Evolutionary conservation across 2,329 filamentous ascomycete species (phyloP).

Genomic region (Calonectria ilicicola): DNA sequence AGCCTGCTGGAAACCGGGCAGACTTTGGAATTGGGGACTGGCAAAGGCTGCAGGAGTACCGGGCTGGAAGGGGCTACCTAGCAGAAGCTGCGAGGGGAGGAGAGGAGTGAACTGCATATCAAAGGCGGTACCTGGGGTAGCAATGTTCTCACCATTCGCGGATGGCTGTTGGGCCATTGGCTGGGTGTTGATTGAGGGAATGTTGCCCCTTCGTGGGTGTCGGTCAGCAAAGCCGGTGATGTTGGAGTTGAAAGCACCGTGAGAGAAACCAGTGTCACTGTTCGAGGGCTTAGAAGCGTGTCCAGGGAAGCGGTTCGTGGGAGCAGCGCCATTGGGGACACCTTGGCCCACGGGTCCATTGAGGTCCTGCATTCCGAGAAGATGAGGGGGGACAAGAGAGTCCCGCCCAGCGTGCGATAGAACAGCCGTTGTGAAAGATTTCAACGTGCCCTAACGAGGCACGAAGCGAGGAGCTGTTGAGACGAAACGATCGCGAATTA

Average conservation of each 20-base stretch:
- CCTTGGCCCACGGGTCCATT: conserved; percentile 68
- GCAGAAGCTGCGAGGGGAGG: conserved; percentile 91
- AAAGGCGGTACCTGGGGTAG: conserved; percentile 87
- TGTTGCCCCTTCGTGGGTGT: conserved; percentile 85
- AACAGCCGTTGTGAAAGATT: conserved; percentile 82
- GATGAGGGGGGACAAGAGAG: conserved; percentile 87
- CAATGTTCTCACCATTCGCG: conserved; percentile 77
- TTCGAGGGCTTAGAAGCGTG: conserved; percentile 85
- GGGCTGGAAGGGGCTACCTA: conserved; percentile 96
- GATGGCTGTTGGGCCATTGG: conserved; percentile 61
- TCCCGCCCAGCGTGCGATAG: conserved; percentile 83
- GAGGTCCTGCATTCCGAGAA: conserved; percentile 93
- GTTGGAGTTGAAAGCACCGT: conserved; percentile 91
- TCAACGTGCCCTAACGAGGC: conserved; percentile 62
- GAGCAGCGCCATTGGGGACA: conserved; percentile 51
- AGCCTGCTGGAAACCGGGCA: conserved; percentile 78
- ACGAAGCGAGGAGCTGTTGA: conserved; percentile 33
- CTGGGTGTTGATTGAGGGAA: conserved; percentile 93
- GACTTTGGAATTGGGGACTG: conserved; percentile 90
- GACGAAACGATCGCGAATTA: conserved; percentile 23
- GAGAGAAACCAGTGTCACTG: conserved; percentile 90
- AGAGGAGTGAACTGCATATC: conserved; percentile 99
- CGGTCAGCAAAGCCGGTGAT: conserved; percentile 87
- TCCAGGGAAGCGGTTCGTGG: conserved; percentile 74
- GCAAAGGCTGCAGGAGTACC: conserved; percentile 91